phyloP scores from a whole-genome alignment of 2,329 filamentous ascomycete genomes.

The Annulohypoxylon truncatum region DNA sequence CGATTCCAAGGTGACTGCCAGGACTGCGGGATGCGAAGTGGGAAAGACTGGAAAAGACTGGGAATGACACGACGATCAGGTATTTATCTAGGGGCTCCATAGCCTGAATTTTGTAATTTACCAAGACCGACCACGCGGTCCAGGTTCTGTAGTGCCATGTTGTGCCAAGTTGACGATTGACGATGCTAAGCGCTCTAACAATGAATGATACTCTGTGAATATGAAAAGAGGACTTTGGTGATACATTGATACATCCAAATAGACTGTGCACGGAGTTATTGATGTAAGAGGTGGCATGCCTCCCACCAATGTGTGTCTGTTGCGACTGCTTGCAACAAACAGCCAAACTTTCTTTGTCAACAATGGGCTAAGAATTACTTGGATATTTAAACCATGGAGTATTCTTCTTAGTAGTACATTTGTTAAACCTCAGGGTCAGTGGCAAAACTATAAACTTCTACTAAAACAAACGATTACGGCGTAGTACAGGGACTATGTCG shows the following conservation, averaged over 20 bases:
- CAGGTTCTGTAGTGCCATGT: constrained; percentile 30
- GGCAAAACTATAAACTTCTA: neutral
- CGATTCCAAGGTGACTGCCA: neutral
- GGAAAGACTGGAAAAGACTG: neutral
- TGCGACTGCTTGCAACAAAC: neutral
- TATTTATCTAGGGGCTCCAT: constrained; percentile 19
- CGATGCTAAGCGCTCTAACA: constrained; percentile 7
- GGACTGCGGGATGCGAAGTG: constrained; percentile 9
- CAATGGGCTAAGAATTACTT: neutral
- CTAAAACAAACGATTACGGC: neutral
- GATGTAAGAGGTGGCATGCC: neutral
- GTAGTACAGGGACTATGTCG: neutral
- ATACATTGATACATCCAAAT: neutral
- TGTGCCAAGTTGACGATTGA: constrained; percentile 12
- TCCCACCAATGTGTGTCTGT: too few species aligned
- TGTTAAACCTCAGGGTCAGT: neutral
- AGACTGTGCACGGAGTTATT: neutral
- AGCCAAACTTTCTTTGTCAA: neutral
- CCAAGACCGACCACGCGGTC: constrained; percentile 34
- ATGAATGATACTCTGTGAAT: neutral
- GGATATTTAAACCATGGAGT: neutral
- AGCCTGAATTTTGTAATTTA: constrained; percentile 29
- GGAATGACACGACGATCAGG: constrained; percentile 36
- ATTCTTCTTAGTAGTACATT: neutral
- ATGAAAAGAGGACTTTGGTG: neutral